Percentiles rank a stretch among this genome's conserved stretches.
phyloP scores from a whole-genome alignment of 228 moss, liverwort and hornwort species.

The Sphagnum magellanicum region DNA sequence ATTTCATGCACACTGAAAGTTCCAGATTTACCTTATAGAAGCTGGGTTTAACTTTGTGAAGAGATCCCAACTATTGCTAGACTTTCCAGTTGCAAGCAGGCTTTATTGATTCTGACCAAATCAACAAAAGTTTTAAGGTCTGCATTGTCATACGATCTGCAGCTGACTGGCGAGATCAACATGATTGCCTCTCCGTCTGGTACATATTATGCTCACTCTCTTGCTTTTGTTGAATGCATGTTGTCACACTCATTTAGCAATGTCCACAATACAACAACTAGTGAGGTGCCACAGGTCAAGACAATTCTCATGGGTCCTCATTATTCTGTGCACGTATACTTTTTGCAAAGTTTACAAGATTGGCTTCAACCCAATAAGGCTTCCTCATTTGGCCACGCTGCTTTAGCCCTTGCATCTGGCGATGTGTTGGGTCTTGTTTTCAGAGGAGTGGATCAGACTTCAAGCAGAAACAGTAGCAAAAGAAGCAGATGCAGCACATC shows the following conservation, averaged over 20 bases:
- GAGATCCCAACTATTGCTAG: conserved; percentile 17
- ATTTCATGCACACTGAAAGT: too few relatives aligned
- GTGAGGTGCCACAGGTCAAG: too few relatives aligned
- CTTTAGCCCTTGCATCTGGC: conserved; percentile 84
- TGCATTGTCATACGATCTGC: conserved; percentile 60
- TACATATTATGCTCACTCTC: conserved; percentile 4
- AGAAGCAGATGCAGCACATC: conserved; percentile 77
- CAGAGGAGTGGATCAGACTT: conserved; percentile 80
- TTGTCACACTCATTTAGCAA: too few relatives aligned
- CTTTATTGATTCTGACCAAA: conserved; percentile 82
- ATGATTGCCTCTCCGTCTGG: conserved; percentile 89
- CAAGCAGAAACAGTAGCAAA: conserved; percentile 94
- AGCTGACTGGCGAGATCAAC: conserved; percentile 72
- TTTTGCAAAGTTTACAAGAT: conserved; percentile 52
- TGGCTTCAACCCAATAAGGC: conserved; percentile 91
- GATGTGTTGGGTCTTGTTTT: conserved; percentile 72
- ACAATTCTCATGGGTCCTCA: too few relatives aligned
- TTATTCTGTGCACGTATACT: too few relatives aligned
- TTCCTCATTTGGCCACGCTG: conserved; percentile 82
- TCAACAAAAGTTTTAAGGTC: conserved; percentile 72
- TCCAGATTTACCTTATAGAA: too few relatives aligned
- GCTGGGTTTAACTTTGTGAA: not conserved
- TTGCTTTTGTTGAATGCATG: too few relatives aligned
- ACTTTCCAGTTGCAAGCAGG: conserved; percentile 69
- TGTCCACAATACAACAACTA: too few relatives aligned